phyloP scores from a whole-genome alignment of 169 alveolate genomes.

The Sarcocystis neurona region DNA sequence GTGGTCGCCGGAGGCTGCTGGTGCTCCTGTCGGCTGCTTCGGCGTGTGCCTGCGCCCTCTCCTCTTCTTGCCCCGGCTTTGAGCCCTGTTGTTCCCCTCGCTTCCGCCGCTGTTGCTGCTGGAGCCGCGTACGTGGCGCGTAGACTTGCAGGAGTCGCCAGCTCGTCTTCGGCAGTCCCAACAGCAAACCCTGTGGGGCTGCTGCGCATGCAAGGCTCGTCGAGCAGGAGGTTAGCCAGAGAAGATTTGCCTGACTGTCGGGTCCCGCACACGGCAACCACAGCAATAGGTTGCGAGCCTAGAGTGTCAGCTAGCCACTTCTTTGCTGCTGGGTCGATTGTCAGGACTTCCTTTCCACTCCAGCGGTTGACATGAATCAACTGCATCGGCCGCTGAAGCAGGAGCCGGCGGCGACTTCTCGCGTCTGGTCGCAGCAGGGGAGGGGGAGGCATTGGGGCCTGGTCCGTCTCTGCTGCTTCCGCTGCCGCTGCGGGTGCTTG shows the following conservation, averaged over 20 bases:
- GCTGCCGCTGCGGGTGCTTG: too few species aligned
- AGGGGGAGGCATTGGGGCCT: too few species aligned
- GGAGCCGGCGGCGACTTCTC: slow-evolving; percentile 4
- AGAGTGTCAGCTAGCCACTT: slow-evolving; percentile 53
- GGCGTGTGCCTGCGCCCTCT: neutral
- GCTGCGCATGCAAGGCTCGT: slow-evolving; percentile 53
- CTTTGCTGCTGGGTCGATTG: slow-evolving; percentile 60
- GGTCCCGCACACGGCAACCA: slow-evolving; percentile 59
- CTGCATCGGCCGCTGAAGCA: slow-evolving; percentile 54
- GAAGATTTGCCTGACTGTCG: slow-evolving; percentile 57
- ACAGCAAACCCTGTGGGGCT: slow-evolving; percentile 56
- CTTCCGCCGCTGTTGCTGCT: neutral
- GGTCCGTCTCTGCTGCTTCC: too few species aligned
- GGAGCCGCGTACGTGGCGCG: neutral
- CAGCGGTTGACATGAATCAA: slow-evolving; percentile 65
- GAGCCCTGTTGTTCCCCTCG: neutral
- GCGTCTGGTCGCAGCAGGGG: too few species aligned
- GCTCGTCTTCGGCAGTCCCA: slow-evolving; percentile 45
- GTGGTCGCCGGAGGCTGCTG: slow-evolving; percentile 25
- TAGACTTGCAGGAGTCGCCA: neutral
- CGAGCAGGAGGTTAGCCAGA: slow-evolving; percentile 59
- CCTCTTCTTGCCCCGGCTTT: neutral
- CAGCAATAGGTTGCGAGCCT: slow-evolving; percentile 50
- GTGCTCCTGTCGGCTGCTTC: neutral
- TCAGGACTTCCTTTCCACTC: slow-evolving; percentile 65